Base-by-base conservation (phyloP, 805 yeast genomes). In the Kluyveromyces wickerhamii region DNA sequence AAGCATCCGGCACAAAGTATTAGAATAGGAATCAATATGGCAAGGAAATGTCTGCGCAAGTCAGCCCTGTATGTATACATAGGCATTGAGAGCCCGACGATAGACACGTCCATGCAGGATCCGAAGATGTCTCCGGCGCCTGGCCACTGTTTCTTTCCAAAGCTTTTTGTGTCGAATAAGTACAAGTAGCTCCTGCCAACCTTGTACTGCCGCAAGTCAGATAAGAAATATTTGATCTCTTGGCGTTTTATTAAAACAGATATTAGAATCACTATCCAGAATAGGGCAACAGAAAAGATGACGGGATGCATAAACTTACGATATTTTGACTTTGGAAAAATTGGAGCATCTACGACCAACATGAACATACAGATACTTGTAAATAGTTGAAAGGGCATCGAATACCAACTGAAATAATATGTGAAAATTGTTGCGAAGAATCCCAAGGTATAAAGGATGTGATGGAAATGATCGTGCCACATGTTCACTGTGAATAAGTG, bases 121-220 rank as follows among this genome's bases (percentile, higher is more conserved):
- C 77, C 53, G 25, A 83, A 65, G 12, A 83, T 63, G 50, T 83
- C 94, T 2, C 94, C 94, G 10, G 88, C 83, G 0, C 94, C 94
- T 1, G 94, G 92, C 71, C 74, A 69, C 14, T 56, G 51, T 3
- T 52, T 44, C 35, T 49, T 46, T 14, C 49, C 49, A 34, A 42
- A 40, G 16, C 41, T 25, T 6, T 39, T 37, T 12, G 33, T 43
- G 44, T 69, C 69, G 53, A 80, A 79, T 18, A 83, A 62, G 37
- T 68, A 59, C 29, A 78, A 52, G 48, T 83, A 83, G 10, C 65
- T 79, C 36, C 77, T 66, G 0, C 88, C 88, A 0, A 89, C 82
- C 43, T 76, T 74, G 60, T 77, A 83, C 43, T 65, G 63, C 27
- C 59, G 49, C 39, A 83, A 62, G 18, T 69, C 69, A 2, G 60